Conservation (phyloP, 202 grass and related monocot genomes). For the Schoenoplectus tabernaemontani region DNA sequence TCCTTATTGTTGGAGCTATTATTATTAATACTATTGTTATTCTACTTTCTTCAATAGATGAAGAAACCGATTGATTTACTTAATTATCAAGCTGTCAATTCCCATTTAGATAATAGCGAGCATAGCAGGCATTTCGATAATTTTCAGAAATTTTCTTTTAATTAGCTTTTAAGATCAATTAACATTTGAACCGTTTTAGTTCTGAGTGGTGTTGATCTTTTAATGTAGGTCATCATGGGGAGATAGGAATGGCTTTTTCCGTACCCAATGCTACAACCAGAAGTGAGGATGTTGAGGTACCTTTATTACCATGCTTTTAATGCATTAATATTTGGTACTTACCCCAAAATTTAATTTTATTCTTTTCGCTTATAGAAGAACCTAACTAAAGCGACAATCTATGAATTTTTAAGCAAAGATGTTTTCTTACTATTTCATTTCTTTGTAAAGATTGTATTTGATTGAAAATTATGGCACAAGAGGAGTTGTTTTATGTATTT, state of each 20-base stretch:
- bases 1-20: neutral
- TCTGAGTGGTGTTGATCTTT: neutral
- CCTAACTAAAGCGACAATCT: neutral
- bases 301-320: neutral
- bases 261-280: neutral
- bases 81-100: neutral
- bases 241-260: neutral
- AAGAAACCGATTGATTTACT: neutral
- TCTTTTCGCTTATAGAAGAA: neutral
- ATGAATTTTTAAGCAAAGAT: neutral
- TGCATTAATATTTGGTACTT: neutral
- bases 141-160: neutral
- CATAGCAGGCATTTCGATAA: neutral
- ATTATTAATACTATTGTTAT: neutral
- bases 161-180: neutral
- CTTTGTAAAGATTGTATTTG: neutral
- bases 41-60: slow-evolving; percentile 15
- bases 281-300: neutral
- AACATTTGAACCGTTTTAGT: neutral
- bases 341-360: neutral
- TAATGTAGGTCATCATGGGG: neutral
- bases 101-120: neutral
- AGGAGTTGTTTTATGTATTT: neutral
- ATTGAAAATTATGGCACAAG: neutral
- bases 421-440: neutral